phyloP scores from a whole-genome alignment of 1,284 basidiomycete species.

The Pascua guehoae region DNA sequence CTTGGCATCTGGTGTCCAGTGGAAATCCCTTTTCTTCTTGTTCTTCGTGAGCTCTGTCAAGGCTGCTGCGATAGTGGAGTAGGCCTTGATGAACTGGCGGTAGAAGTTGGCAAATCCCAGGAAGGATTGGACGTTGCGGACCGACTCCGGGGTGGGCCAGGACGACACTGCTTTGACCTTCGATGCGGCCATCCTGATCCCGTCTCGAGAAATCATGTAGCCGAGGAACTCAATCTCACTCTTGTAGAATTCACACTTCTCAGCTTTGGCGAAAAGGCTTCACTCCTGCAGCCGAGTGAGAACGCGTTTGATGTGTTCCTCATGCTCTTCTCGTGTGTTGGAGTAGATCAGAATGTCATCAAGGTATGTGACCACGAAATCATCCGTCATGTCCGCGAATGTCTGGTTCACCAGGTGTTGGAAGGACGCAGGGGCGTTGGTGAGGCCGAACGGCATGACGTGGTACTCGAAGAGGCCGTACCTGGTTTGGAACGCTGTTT shows the following conservation, averaged over 20 bases:
- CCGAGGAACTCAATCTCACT: conserved; percentile 48
- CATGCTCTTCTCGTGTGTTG: conserved; percentile 47
- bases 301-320: conserved; percentile 30
- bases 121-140: conserved; percentile 47
- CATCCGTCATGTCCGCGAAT: conserved; percentile 31
- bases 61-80: conserved; percentile 37
- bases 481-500: conserved; percentile 45
- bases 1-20: conserved; percentile 31
- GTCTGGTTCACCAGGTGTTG: conserved; percentile 39
- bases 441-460: conserved; percentile 51
- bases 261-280: conserved; percentile 42
- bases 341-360: conserved; percentile 52
- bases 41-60: conserved; percentile 26
- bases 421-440: conserved; percentile 49
- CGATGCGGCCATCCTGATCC: conserved; percentile 49
- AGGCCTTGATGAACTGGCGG: conserved; percentile 49
- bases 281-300: conserved; percentile 41
- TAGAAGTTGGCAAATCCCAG: conserved; percentile 52
- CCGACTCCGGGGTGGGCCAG: conserved; percentile 48
- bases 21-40: conserved; percentile 27
- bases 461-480: conserved; percentile 48
- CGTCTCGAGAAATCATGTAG: conserved; percentile 41
- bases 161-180: conserved; percentile 49
- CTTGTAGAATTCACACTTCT: conserved; percentile 49
- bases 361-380: conserved; percentile 36